These are phyloP conservation scores for Penicillium crustosum DNA, from an alignment of 2,329 filamentous ascomycete genomes.

Conservation along the genomic window DNA sequence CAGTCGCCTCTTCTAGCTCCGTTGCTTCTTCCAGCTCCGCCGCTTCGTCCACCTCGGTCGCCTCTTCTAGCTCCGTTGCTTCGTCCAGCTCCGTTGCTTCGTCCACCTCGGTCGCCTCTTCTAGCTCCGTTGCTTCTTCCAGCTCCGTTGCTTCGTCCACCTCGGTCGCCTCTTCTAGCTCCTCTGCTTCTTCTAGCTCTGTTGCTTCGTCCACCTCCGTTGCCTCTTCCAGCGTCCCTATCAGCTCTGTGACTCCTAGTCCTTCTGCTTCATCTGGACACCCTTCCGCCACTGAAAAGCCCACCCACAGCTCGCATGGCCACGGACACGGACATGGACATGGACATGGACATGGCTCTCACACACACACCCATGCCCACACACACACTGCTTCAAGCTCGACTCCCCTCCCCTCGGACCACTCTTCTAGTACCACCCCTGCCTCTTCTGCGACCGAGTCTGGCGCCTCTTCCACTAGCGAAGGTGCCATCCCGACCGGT, in stretches of 20 bases:
- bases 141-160: constrained; percentile 3
- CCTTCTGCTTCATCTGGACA: constrained; percentile 5
- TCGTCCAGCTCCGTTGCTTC: background rate
- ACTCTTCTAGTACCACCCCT: background rate
- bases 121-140: constrained; percentile 6
- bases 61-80: background rate
- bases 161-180: constrained; percentile 6
- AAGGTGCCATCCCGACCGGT: background rate
- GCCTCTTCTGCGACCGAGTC: constrained; percentile 3
- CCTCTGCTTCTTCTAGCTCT: background rate
- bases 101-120: background rate
- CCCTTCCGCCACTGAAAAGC: constrained; percentile 5
- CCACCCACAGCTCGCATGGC: constrained; percentile 6
- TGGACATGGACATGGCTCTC: background rate
- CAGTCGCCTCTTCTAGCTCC: background rate
- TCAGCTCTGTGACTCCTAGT: constrained; percentile 1
- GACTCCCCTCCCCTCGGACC: background rate
- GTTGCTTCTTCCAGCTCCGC: background rate
- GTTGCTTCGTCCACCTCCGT: no score
- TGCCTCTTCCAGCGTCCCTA: constrained; percentile 1
- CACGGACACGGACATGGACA: background rate
- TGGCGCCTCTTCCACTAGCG: background rate
- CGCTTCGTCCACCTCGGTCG: background rate
- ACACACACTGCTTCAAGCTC: constrained; percentile 5
- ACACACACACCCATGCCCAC: background rate